These are phyloP conservation scores for Ensete glaucum DNA, from an alignment of 176 grass and related monocot genomes.

Conservation along the genomic window DNA sequence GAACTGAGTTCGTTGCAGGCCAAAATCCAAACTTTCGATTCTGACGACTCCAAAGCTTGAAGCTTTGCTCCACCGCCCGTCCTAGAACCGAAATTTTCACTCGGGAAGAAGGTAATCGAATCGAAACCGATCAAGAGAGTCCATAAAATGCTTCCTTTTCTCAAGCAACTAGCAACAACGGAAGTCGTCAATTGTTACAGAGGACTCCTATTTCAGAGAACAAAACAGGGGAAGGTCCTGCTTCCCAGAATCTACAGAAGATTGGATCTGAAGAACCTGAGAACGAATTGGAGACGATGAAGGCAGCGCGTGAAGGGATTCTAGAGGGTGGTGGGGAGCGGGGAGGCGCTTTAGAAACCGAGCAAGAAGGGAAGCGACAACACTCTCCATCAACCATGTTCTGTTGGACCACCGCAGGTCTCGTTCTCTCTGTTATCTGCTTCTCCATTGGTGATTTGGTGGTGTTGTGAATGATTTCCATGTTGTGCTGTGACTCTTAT, in stretches of 20 bases:
- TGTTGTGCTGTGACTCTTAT: neutral
- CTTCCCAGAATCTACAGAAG: neutral
- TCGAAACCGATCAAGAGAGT: neutral
- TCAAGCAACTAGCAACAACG: neutral
- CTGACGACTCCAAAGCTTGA: neutral
- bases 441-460: neutral
- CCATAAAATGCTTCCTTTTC: neutral
- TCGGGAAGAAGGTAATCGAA: neutral
- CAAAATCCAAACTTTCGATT: slow-evolving; percentile 6
- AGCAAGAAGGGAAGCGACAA: neutral
- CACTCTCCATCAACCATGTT: neutral
- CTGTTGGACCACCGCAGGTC: slow-evolving; percentile 11
- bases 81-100: neutral
- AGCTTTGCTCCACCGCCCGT: neutral
- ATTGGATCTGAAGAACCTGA: neutral
- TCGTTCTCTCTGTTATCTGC: neutral
- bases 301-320: neutral
- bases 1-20: neutral
- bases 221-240: neutral
- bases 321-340: neutral
- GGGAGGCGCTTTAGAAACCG: neutral
- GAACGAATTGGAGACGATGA: neutral
- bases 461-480: neutral
- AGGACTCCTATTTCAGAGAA: neutral
- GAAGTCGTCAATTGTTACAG: neutral